phyloP scores from a whole-genome alignment of 1,139 yeast species.

The Petasospora fabianii region DNA sequence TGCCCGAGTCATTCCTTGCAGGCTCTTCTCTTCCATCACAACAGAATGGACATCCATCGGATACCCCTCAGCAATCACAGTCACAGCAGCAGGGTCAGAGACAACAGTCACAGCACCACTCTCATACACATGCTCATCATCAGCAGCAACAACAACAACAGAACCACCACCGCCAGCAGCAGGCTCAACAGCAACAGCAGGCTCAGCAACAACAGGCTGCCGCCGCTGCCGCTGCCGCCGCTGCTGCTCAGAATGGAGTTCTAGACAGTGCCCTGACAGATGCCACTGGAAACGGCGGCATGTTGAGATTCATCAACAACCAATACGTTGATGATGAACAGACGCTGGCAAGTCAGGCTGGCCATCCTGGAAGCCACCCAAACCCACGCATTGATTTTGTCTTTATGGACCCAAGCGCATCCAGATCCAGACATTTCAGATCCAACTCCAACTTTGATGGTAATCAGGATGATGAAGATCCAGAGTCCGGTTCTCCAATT shows the following conservation, averaged over 20 bases:
- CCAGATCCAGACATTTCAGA: conserved; percentile 24
- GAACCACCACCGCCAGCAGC: conserved; percentile 4
- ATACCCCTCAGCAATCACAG: neutral
- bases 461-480: conserved; percentile 19
- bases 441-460: conserved; percentile 19
- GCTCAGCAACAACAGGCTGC: conserved; percentile 8
- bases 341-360: conserved; percentile 15
- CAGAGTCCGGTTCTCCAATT: conserved; percentile 16
- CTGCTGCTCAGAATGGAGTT: conserved; percentile 14
- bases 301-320: conserved; percentile 27
- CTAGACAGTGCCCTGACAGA: conserved; percentile 21
- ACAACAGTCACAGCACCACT: conserved; percentile 12
- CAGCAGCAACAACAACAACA: conserved; percentile 9
- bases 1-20: conserved; percentile 10
- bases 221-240: conserved; percentile 9
- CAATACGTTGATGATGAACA: conserved; percentile 29
- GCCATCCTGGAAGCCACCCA: conserved; percentile 10
- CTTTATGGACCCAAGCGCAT: conserved; percentile 28
- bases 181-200: conserved; percentile 11
- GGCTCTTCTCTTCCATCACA: conserved; percentile 1
- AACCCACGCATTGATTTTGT: conserved; percentile 27
- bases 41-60: conserved; percentile 12
- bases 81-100: conserved; percentile 7
- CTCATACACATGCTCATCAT: conserved; percentile 4
- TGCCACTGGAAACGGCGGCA: conserved; percentile 21